Base-by-base conservation (phyloP, 139 green algal genomes). In the Tetradesmus lagerheimii region DNA sequence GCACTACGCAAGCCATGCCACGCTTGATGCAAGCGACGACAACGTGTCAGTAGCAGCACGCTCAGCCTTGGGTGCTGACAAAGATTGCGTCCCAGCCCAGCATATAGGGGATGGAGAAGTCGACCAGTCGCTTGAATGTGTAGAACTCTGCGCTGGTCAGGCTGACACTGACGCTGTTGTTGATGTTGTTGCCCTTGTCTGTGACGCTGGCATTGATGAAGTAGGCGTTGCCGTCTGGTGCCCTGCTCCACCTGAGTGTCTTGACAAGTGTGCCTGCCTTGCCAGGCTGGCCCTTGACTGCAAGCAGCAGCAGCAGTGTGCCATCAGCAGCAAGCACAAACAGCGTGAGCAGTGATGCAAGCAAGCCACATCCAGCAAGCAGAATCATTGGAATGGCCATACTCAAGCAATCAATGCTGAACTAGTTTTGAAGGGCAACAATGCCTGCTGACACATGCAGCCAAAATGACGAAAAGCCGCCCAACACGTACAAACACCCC, bases 211-310 rank as follows among this genome's bases (percentile, higher is more conserved):
- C 76, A 27, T 66, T 85, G 45, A 90, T 43, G 37, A 90, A 90
- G 75, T 86, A 90, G 14, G 18, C 45, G 3, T 57, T 53, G 12
- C 86, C 86, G 37, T 85, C 76, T 15, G 45, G 47, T 9, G 86
- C 76, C n/a, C 1, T 14, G 39, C 23, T 43, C 86, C 86, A 90
- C 39, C 34, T 80, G 31, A 90, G 50, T 29, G 86, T 79, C 75
- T 90, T 90, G 34, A 37, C 18, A 50, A 85, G n/a, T 6, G 50
- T 38, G 75, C 86, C 86, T 35, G 80, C 45, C 14, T 38, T 2
- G 38, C 67, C 67, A 8, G 6, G 9, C 76, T 82, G 37, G 37
- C 37, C 37, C 76, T 82, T 82, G 76, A 82, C 76, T 82, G 76
- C 76, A 53, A 11, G 37, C 75, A 31, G 57, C 57, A 71, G 23